Evolutionary conservation across 352 stramenopile genomes (phyloP), one percentile per base, ranked within the genome.

Genomic region (Globisporangium heterothallicum): DNA sequence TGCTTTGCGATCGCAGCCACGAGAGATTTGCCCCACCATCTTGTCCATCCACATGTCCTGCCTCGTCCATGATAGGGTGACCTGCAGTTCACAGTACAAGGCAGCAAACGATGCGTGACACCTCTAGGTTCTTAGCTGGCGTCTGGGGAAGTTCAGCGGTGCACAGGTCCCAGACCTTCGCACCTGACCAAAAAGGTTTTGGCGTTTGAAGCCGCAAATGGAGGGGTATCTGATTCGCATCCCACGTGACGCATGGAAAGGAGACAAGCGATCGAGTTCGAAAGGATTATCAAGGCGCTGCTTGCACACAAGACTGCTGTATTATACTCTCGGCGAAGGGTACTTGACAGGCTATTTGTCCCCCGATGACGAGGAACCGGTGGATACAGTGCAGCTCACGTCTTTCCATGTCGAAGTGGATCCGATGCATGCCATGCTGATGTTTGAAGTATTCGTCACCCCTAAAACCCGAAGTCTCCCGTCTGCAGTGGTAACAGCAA

Each of bases 191-290:
- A n/a, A n/a, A n/a, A n/a, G n/a, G 32, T 18, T 38, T 38, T 38
- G 12, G 12, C 32, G 10, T 38, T 38, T 38, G 6, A 16, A 18
- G n/a, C n/a, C 44, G 30, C 44, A 49, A 49, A 89, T 89, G 78
- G 78, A 89, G 50, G 75, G 78, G 34, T 89, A 74, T 58, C 73
- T 89, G 60, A 83, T 89, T 27, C 78, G 75, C 1, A 48, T 89
- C 22, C 75, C 78, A n/a, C 26, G 49, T 4, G 19, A 50, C 38
- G 56, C 56, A 25, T 67, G 68, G 65, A 34, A 55, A 18, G 34
- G 27, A 2, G 61, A 59, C 34, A 46, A 25, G 22, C 19, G 19
- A 46, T 13, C 16, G 32, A 16, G 12, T 38, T 38, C 10, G 41
- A 46, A 27, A 46, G 41, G 38, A 42, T 10, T 21, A 34, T 49